Evolutionary conservation across 192 early-diverging fungal genomes (phyloP).

Genomic region (Pilaira anomala): DNA sequence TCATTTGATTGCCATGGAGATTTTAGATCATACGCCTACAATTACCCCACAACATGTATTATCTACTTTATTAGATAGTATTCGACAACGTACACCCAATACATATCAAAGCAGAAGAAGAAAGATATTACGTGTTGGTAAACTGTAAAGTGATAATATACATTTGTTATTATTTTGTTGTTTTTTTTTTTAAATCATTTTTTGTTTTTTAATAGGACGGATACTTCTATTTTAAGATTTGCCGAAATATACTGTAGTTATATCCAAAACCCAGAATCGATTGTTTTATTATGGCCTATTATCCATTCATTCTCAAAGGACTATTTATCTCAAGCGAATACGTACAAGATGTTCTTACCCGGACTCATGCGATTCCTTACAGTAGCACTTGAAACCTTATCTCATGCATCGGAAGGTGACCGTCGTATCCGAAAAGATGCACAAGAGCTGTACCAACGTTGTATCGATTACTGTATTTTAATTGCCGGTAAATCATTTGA

Average conservation of each 20-base stretch:
- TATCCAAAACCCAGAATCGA: slow-evolving; percentile 41
- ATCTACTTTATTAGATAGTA: slow-evolving; percentile 42
- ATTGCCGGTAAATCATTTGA: slow-evolving; percentile 76
- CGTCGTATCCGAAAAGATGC: slow-evolving; percentile 59
- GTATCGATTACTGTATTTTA: slow-evolving; percentile 72
- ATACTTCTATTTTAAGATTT: slow-evolving; percentile 61
- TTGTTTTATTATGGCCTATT: slow-evolving; percentile 59
- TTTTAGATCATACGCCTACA: slow-evolving; percentile 33
- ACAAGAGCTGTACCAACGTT: slow-evolving; percentile 53
- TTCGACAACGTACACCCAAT: slow-evolving; percentile 42
- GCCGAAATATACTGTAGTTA: slow-evolving; percentile 58
- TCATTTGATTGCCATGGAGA: slow-evolving; percentile 31
- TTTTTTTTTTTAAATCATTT: neutral
- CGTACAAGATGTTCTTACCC: slow-evolving; percentile 55
- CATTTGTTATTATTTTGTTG: neutral
- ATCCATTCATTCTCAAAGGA: slow-evolving; percentile 61
- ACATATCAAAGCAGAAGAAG: slow-evolving; percentile 34
- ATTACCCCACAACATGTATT: slow-evolving; percentile 35
- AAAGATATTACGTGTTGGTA: slow-evolving; percentile 40
- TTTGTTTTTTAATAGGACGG: slow-evolving; percentile 46
- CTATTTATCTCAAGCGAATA: slow-evolving; percentile 50
- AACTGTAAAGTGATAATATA: slow-evolving; percentile 47
- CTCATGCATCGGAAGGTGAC: slow-evolving; percentile 53
- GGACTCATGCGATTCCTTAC: slow-evolving; percentile 51
- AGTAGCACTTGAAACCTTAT: slow-evolving; percentile 39